A percentile compares a stretch with the other conserved stretches of the same genome.
These are phyloP conservation scores for Hyphopichia fennica DNA, from an alignment of 1,139 yeast genomes.

Conservation along the genomic window DNA sequence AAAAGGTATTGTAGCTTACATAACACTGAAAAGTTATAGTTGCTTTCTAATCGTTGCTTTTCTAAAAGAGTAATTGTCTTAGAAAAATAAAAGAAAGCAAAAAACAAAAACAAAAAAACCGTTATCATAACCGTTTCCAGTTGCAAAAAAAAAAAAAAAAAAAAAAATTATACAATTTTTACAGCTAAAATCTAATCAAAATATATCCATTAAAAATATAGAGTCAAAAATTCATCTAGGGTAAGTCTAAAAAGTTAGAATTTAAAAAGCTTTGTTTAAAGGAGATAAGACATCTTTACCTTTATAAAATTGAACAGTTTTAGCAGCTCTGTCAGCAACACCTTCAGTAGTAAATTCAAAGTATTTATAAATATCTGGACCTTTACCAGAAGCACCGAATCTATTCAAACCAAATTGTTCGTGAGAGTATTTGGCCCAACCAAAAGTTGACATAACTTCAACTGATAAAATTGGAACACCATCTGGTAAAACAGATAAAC, in stretches of 20 bases:
- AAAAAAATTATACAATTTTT: neutral
- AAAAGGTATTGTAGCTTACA: neutral
- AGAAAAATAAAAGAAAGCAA: too few species aligned
- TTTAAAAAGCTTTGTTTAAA: conserved; percentile 71
- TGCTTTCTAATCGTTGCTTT: neutral
- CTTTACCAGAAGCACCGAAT: conserved; percentile 98
- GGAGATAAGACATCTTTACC: conserved; percentile 75
- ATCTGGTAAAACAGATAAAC: conserved; percentile 86
- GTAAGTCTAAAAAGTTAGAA: neutral
- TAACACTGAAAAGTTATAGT: neutral
- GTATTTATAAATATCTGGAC: conserved; percentile 74
- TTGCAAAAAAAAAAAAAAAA: too few species aligned
- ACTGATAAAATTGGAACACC: conserved; percentile 91
- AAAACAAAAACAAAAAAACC: too few species aligned
- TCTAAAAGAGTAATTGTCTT: neutral
- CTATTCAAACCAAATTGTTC: conserved; percentile 94
- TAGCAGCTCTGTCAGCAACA: conserved; percentile 80
- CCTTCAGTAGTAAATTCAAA: conserved; percentile 95
- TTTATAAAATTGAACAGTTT: conserved; percentile 82
- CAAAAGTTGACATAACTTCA: conserved; percentile 89
- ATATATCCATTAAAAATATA: neutral
- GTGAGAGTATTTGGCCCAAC: conserved; percentile 96
- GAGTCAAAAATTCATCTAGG: too few species aligned
- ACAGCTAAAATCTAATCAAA: neutral
- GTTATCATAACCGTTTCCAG: too few species aligned